These are phyloP conservation scores for Rhynchosporium secalis DNA, from an alignment of 2,329 filamentous ascomycete genomes.

Conservation along the genomic window DNA sequence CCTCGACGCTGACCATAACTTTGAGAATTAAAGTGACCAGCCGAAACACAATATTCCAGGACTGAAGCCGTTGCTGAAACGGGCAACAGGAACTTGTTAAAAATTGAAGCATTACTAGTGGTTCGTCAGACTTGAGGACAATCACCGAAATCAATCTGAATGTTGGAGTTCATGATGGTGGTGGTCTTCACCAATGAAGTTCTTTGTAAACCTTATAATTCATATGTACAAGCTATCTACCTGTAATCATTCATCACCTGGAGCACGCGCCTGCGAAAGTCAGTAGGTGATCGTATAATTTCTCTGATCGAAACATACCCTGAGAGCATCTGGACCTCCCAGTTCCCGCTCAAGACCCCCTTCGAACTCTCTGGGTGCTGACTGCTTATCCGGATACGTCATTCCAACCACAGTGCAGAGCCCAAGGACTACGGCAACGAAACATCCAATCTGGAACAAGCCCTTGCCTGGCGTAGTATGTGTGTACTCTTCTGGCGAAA, in stretches of 20 bases:
- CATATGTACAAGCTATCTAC: slow-evolving; percentile 40
- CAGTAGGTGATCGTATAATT: slow-evolving; percentile 18
- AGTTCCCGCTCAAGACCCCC: slow-evolving; percentile 73
- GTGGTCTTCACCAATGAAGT: not conserved
- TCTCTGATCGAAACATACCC: slow-evolving; percentile 52
- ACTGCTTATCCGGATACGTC: slow-evolving; percentile 71
- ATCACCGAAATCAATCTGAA: no score
- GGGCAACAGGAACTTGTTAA: no score
- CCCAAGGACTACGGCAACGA: slow-evolving; percentile 62
- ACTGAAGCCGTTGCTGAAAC: no score
- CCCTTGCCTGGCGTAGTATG: slow-evolving; percentile 74
- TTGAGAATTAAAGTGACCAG: no score
- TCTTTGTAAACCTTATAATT: not conserved
- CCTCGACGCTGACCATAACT: no score
- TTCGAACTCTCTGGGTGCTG: slow-evolving; percentile 69
- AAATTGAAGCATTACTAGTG: no score
- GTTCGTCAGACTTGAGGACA: no score
- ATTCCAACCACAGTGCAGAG: slow-evolving; percentile 67
- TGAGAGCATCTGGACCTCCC: slow-evolving; percentile 65
- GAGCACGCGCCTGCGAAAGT: slow-evolving; percentile 51
- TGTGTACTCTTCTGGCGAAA: slow-evolving; percentile 86
- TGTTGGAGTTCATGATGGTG: no score
- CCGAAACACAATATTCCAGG: no score
- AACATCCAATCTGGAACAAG: slow-evolving; percentile 65
- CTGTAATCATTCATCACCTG: slow-evolving; percentile 47